phyloP scores from a whole-genome alignment of 305 asterid species.

The Striga hermonthica region DNA sequence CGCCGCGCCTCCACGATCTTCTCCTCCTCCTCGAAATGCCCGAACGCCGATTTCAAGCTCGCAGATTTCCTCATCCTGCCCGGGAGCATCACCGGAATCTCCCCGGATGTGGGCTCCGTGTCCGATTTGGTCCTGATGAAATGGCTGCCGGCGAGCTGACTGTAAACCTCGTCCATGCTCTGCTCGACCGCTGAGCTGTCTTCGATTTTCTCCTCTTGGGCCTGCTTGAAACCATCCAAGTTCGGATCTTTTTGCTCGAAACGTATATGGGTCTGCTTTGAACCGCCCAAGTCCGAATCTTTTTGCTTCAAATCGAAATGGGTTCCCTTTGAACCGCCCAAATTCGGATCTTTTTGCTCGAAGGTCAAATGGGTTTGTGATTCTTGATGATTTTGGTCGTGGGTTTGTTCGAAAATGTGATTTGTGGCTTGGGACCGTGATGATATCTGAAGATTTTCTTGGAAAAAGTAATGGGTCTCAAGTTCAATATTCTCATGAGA shows the following conservation, averaged over 20 bases:
- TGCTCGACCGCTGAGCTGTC: constrained; percentile 14
- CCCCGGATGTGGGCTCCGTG: constrained; percentile 45
- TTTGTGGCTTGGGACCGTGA: constrained; percentile 22
- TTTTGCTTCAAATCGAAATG: constrained; percentile 11
- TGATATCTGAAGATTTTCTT: constrained; percentile 27
- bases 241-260: constrained; percentile 14
- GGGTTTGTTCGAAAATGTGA: constrained; percentile 26
- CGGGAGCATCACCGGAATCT: constrained; percentile 36
- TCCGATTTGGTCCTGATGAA: constrained; percentile 49
- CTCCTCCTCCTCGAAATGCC: constrained; percentile 45
- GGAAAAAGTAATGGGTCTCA: constrained; percentile 36
- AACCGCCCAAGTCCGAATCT: constrained; percentile 15
- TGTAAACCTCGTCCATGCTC: constrained; percentile 59
- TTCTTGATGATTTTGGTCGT: constrained; percentile 18
- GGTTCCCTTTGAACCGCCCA: constrained; percentile 9
- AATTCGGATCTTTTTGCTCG: constrained; percentile 14
- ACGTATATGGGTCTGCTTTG: neutral
- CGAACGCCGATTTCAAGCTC: constrained; percentile 48
- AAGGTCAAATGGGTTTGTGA: constrained; percentile 28
- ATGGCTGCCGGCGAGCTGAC: constrained; percentile 32
- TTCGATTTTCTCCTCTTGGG: constrained; percentile 24
- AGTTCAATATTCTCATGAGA: constrained; percentile 20
- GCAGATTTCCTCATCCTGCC: constrained; percentile 57
- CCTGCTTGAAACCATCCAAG: constrained; percentile 14
- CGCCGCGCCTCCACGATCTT: constrained; percentile 49